Conservation (phyloP, 2,329 filamentous ascomycete genomes). For the Colletotrichum incanum region DNA sequence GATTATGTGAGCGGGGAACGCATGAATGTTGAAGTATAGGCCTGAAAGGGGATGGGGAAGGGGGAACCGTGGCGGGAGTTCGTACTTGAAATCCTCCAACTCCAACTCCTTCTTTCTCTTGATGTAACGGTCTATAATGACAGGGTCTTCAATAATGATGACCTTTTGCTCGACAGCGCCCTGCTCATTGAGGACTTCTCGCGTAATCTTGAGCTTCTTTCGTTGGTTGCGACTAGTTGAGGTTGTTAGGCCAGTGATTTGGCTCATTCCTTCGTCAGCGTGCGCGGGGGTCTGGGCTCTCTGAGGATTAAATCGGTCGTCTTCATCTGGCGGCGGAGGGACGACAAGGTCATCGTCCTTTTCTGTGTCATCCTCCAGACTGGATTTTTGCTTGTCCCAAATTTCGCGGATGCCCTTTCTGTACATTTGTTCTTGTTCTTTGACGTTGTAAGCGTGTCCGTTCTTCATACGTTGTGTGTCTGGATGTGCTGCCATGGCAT, state of each 20-base stretch:
- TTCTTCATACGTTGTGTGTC: slow-evolving; percentile 79
- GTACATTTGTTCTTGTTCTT: slow-evolving; percentile 92
- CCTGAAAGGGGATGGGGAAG: slow-evolving; percentile 30
- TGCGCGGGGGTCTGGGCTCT: slow-evolving; percentile 77
- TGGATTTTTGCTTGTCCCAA: slow-evolving; percentile 89
- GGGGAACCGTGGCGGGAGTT: slow-evolving; percentile 22
- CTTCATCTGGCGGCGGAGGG: slow-evolving; percentile 71
- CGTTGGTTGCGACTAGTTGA: slow-evolving; percentile 76
- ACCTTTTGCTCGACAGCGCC: slow-evolving; percentile 74
- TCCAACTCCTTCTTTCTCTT: slow-evolving; percentile 82
- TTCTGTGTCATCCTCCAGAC: slow-evolving; percentile 80
- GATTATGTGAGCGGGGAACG: slow-evolving; percentile 43
- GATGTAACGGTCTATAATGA: slow-evolving; percentile 91
- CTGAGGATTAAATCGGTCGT: slow-evolving; percentile 81
- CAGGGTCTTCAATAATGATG: slow-evolving; percentile 82
- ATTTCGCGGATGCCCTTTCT: slow-evolving; percentile 92
- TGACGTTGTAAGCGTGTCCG: slow-evolving; percentile 97
- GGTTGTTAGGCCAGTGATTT: slow-evolving; percentile 80
- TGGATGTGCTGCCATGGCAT: slow-evolving; percentile 85
- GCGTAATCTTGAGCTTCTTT: slow-evolving; percentile 81
- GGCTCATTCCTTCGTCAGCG: slow-evolving; percentile 84
- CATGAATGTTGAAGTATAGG: slow-evolving; percentile 38
- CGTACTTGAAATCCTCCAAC: slow-evolving; percentile 65
- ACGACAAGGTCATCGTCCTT: slow-evolving; percentile 74
- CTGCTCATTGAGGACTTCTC: slow-evolving; percentile 66